Evolutionary conservation across 1,284 basidiomycete species (phyloP), one percentile per base, ranked within the genome.

Genomic region (Ustilago nuda): DNA sequence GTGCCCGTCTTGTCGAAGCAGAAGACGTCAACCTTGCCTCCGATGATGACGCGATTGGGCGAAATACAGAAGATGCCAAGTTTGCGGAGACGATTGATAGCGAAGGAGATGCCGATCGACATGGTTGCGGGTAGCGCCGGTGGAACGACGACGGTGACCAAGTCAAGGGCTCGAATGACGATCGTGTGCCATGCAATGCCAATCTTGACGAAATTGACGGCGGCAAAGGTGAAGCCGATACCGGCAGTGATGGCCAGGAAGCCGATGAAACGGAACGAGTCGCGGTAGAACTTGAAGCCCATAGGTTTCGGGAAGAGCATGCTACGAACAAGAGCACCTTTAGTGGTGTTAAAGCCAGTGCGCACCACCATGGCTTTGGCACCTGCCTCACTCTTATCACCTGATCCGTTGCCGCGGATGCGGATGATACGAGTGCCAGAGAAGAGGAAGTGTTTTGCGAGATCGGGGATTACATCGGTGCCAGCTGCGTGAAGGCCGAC

Each of bases 1-100:
- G 97, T 99, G 2, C 97, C 97, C 1, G 97, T 99, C 88, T 99
- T 99, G 89, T 99, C 97, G 83, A 99, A 99, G 86, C 95, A 98
- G 82, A 95, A 96, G 8, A 99, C 93, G 78, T 99, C 98, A 87
- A 99, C 89, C 87, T 98, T 97, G 36, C 97, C 97, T 3, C 92
- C 94, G 56, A 99, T 92, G 84, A 99, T 99, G 81, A 99, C 94
- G 36, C 97, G 89, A 80, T 92, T 97, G 0, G 97, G 97, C 6
- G 96, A 95, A 72, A 98, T 98, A 86, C 97, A 99, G 88, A 94
- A 99, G 68, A 99, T 93, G 36, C 93, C 94, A 4, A 89, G 88
- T 84, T 93, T 94, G 65, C 95, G 92, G 33, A 99, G 90, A 36
- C 97, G 91, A 46, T 90, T 89, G 69, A 99, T 94, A 41, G 97